phyloP scores from a whole-genome alignment of 139 green algal species.

The Closterium sp. region DNA sequence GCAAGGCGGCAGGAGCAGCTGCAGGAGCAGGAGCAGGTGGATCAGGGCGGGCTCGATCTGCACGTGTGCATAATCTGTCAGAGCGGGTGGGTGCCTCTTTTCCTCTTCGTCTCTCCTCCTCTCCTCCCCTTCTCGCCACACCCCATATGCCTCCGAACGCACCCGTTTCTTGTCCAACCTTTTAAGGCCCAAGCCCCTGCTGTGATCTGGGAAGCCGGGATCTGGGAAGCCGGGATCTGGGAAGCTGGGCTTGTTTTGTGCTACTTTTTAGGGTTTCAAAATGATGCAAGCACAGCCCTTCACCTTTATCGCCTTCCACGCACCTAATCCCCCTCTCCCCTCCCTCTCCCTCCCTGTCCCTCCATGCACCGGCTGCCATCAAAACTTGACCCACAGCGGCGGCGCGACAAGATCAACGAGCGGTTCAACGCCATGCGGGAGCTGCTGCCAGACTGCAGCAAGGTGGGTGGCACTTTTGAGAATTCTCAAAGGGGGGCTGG shows the following conservation, averaged over 20 bases:
- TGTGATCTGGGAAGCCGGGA: too few relatives aligned
- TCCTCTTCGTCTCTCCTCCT: not conserved
- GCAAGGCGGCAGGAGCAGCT: too few relatives aligned
- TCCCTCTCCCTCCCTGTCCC: too few relatives aligned
- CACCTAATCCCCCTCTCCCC: not conserved
- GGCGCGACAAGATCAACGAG: conserved; percentile 14
- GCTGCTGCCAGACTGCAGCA: not conserved
- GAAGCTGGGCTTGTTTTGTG: too few relatives aligned
- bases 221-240: too few relatives aligned
- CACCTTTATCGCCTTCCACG: not conserved
- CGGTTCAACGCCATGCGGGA: conserved; percentile 18
- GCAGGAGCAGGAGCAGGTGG: not conserved
- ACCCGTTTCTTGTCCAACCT: too few relatives aligned
- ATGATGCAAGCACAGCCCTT: too few relatives aligned
- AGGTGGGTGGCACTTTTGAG: not conserved
- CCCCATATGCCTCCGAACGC: too few relatives aligned
- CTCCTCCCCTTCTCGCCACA: not conserved
- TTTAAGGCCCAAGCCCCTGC: too few relatives aligned
- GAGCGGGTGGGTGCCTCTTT: not conserved
- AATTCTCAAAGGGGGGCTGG: not conserved
- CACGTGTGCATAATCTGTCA: not conserved
- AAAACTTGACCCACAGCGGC: not conserved
- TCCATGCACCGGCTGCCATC: not conserved
- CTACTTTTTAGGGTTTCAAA: too few relatives aligned
- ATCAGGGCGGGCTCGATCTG: not conserved